Conservation (phyloP, 345 rosid species). For the Hirschfeldia incana region DNA sequence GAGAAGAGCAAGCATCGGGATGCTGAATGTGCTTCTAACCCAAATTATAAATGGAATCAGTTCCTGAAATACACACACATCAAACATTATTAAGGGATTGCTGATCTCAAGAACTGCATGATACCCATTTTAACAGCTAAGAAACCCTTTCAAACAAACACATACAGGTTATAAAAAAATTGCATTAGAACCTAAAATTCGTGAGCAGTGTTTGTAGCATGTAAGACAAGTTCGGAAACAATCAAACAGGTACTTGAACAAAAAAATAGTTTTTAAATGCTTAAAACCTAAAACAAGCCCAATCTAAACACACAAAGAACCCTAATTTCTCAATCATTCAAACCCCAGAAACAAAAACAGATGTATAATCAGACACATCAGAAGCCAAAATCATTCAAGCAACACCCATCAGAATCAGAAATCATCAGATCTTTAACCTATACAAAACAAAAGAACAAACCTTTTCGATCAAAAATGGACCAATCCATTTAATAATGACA, state of each 20-base stretch:
- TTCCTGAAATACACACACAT: constrained; percentile 51
- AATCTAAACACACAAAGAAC: not conserved
- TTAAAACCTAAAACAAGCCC: not conserved
- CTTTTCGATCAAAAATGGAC: constrained; percentile 89
- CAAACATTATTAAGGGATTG: no score
- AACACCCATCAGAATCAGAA: no score
- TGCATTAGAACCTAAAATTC: not conserved
- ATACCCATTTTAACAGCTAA: not conserved
- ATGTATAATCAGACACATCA: not conserved
- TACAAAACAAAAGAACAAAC: constrained; percentile 30
- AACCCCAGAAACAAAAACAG: not conserved
- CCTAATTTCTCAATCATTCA: constrained; percentile 15
- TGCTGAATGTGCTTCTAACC: constrained; percentile 83
- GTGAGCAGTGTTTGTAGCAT: not conserved
- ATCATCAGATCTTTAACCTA: no score
- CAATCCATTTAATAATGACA: constrained; percentile 83
- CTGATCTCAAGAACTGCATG: no score
- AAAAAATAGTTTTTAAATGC: not conserved
- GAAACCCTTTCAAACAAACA: not conserved
- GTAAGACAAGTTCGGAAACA: not conserved
- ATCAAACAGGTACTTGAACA: not conserved
- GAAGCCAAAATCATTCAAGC: no score
- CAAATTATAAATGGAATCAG: constrained; percentile 88
- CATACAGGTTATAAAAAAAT: not conserved
- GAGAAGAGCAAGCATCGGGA: constrained; percentile 71